Conservation (phyloP, 140 eudicot species). For the Stevia rebaudiana region DNA sequence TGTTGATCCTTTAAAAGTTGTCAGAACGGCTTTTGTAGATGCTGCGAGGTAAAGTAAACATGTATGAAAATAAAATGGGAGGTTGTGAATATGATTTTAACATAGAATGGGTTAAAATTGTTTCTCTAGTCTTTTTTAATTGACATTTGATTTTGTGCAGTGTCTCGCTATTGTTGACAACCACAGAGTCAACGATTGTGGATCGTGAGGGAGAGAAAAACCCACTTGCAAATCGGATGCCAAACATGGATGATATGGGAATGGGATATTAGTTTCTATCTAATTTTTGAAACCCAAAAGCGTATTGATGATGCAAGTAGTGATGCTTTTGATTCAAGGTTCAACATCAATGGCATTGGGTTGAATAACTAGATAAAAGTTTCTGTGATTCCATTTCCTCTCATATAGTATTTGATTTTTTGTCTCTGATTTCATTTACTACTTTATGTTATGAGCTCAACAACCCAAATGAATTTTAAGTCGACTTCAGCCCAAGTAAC, state of each 20-base stretch:
- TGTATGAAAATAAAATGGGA: neutral
- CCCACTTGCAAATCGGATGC: conserved; percentile 67
- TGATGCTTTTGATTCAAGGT: no score
- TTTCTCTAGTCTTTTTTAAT: neutral
- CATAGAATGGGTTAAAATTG: neutral
- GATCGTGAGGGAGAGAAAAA: conserved; percentile 63
- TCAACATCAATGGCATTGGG: no score
- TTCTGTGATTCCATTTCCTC: no score
- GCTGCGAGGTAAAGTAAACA: conserved; percentile 71
- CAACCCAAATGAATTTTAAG: no score
- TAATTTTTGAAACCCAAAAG: no score
- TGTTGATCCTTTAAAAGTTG: conserved; percentile 83
- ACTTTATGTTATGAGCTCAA: no score
- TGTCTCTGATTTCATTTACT: no score
- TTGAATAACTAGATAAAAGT: no score
- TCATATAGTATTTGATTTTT: no score
- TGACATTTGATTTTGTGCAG: conserved; percentile 22
- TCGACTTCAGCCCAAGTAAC: no score
- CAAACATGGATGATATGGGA: conserved; percentile 59
- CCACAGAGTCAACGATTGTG: conserved; percentile 55
- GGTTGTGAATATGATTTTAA: no score
- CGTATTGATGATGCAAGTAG: no score
- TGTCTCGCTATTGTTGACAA: conserved; percentile 61
- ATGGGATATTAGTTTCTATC: conserved; percentile 37
- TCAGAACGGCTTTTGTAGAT: conserved; percentile 86